Evolutionary conservation across 164 flowering plant genomes (phyloP).

Genomic region (Houttuynia cordata): DNA sequence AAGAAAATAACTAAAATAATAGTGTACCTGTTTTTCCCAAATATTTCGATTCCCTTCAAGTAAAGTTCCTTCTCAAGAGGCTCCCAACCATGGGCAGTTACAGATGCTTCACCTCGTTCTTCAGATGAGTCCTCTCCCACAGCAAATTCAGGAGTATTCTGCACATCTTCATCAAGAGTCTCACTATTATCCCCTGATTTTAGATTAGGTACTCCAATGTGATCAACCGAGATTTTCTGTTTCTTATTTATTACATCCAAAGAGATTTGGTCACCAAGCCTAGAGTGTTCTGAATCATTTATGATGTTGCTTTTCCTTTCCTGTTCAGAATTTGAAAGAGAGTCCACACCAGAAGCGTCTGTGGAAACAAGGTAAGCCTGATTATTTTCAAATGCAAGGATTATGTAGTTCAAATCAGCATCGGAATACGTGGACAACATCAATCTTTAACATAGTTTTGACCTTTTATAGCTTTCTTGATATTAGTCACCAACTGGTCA

Average conservation of each 20-base stretch:
- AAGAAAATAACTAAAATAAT: background rate
- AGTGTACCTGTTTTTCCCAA: slow-evolving; percentile 90
- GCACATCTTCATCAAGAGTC: slow-evolving; percentile 9
- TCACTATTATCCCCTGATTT: slow-evolving; percentile 7
- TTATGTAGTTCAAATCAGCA: background rate
- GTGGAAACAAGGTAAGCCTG: background rate
- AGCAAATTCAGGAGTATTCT: slow-evolving; percentile 13
- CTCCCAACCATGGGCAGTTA: slow-evolving; percentile 42
- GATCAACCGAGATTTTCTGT: slow-evolving; percentile 12
- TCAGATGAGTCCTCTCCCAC: slow-evolving; percentile 12
- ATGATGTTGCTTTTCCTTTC: slow-evolving; percentile 15
- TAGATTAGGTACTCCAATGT: background rate
- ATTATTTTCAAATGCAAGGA: background rate
- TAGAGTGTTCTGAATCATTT: slow-evolving; percentile 6
- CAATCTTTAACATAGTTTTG: background rate
- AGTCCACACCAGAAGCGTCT: background rate
- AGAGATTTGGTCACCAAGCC: slow-evolving; percentile 10
- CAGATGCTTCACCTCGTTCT: slow-evolving; percentile 10
- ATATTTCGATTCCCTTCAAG: slow-evolving; percentile 87
- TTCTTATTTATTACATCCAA: slow-evolving; percentile 15
- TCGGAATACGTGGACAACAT: background rate
- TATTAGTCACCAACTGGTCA: background rate
- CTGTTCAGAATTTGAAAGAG: slow-evolving; percentile 11
- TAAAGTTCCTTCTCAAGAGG: slow-evolving; percentile 81
- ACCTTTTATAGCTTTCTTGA: background rate